Evolutionary conservation across 192 early-diverging fungal species (phyloP), one percentile per base, ranked within the genome.

Genomic region (Chytriomyces hyalinus): DNA sequence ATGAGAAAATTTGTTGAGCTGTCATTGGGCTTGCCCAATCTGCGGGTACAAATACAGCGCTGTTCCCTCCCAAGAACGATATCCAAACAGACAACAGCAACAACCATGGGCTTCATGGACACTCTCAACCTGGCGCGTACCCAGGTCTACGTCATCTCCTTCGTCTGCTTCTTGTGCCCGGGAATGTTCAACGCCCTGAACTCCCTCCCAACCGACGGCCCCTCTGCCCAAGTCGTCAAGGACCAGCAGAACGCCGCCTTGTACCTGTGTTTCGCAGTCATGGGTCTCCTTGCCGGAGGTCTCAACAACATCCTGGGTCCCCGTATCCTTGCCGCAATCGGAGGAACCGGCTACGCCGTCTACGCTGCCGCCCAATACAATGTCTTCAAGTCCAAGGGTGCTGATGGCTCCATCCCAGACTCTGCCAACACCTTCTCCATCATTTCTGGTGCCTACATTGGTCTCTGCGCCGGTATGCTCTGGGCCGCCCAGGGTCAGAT

Each of bases 401-500:
- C 83, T 17, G 22, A 64, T 6, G 22, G 62, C 3, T 28, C 20
- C 22, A 26, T 78, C 67, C 5, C 82, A 26, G 15, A 15, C 15
- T 64, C 88, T 11, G 45, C 79, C 63, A 75, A 80, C 43, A 79
- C 84, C 17, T 80, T 71, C 7, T 92, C 94, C 22, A 92, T 94
- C 63, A 81, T 84, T 43, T 81, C 93, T 17, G 93, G 93, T 61
- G 94, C 87, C 5, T 83, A 94, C 68, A 90, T 95, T 46, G 94
- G 94, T 77, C 69, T 93, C n/a, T 92, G 93, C 69, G 94, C 94
- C 4, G 93, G 92, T 69, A 88, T 95, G 73, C 81, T 93, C 67
- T 79, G 78, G 78, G 67, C 78, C 49, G 67, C 78, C 20, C 78
- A 79, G 65, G 78, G 93, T 47, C 88, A 91, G 81, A 93, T 95